These are phyloP conservation scores for Naganishia onofrii DNA, from an alignment of 768 basidiomycete genomes.

Conservation along the genomic window DNA sequence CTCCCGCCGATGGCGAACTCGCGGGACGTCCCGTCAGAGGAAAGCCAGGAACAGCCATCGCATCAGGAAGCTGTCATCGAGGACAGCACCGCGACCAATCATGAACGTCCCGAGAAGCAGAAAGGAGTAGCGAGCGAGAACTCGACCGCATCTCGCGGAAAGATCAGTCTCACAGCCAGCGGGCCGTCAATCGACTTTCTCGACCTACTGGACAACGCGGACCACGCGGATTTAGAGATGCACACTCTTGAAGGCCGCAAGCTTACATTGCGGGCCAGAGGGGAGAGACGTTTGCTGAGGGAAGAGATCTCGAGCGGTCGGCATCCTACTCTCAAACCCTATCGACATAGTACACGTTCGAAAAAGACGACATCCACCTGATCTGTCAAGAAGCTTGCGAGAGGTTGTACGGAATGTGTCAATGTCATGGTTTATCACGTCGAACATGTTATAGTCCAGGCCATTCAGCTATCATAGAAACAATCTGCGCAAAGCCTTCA, in stretches of 20 bases:
- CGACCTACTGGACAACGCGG: not conserved
- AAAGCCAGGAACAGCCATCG: not conserved
- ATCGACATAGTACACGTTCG: not conserved
- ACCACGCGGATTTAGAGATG: not conserved
- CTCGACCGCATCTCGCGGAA: not conserved
- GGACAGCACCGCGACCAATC: not conserved
- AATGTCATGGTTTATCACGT: no score
- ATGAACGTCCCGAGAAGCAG: not conserved
- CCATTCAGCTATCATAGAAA: constrained; percentile 19
- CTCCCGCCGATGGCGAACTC: not conserved
- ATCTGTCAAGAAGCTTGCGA: not conserved
- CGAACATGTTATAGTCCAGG: constrained; percentile 11
- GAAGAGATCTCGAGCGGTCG: not conserved
- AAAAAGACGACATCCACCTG: not conserved
- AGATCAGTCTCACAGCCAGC: not conserved
- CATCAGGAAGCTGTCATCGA: not conserved
- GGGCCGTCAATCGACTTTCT: not conserved
- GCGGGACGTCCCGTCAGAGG: not conserved
- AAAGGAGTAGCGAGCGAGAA: not conserved
- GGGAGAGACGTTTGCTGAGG: not conserved
- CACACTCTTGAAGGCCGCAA: not conserved
- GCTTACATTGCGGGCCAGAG: not conserved
- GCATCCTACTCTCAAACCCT: not conserved
- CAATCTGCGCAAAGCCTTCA: constrained; percentile 1
- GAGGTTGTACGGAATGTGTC: not conserved